Conservation (phyloP, 2,329 filamentous ascomycete genomes). For the Fusarium sp. region DNA sequence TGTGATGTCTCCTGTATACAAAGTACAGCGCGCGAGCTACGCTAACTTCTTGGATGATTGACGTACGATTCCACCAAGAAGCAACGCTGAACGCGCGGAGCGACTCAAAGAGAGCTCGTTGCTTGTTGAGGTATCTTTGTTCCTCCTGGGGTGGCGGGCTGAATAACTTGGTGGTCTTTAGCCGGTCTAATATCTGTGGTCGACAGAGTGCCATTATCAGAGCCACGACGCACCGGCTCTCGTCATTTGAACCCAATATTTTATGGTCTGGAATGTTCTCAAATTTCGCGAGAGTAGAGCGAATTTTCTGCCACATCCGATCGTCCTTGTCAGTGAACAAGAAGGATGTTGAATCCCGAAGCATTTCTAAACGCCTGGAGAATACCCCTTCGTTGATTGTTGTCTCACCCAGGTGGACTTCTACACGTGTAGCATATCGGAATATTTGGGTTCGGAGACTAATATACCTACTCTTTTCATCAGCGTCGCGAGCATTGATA, state of each 20-base stretch:
- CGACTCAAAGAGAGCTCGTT: conserved; percentile 38
- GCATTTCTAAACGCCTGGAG: too few relatives aligned
- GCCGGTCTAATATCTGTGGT: background rate
- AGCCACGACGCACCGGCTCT: conserved; percentile 22
- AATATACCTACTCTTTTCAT: conserved; percentile 46
- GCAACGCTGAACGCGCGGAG: conserved; percentile 33
- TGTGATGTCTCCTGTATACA: conserved; percentile 29
- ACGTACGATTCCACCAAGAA: conserved; percentile 45
- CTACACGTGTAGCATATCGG: conserved; percentile 34
- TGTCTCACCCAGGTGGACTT: conserved; percentile 13
- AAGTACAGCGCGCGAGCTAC: conserved; percentile 22
- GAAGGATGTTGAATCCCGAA: too few relatives aligned
- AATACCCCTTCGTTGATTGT: too few relatives aligned
- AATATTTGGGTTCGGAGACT: conserved; percentile 45
- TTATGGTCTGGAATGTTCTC: too few relatives aligned
- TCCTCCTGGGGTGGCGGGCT: too few relatives aligned
- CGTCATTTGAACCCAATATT: too few relatives aligned
- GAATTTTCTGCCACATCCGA: too few relatives aligned
- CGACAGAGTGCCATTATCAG: conserved; percentile 26
- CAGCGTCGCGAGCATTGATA: conserved; percentile 44
- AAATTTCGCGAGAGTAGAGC: too few relatives aligned
- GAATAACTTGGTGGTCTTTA: conserved; percentile 15
- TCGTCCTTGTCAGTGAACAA: too few relatives aligned
- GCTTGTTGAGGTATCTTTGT: background rate
- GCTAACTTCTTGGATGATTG: conserved; percentile 42